phyloP scores from a whole-genome alignment of 768 basidiomycete species.

The Pisolithus albus region DNA sequence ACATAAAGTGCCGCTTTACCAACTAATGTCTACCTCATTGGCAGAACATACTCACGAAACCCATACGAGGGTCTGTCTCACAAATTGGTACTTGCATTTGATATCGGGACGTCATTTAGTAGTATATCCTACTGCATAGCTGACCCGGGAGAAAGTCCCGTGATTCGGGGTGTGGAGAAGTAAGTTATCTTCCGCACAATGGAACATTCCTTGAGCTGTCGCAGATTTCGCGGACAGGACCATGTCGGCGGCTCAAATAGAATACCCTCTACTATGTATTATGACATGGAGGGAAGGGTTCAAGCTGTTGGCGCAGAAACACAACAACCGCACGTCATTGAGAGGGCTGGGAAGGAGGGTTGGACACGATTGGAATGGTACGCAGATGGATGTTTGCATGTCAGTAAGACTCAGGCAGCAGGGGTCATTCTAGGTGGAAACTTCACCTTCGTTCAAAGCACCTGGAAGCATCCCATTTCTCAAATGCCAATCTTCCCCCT shows the following conservation, averaged over 20 bases:
- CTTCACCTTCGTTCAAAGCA: constrained; percentile 29
- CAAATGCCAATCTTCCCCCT: constrained; percentile 23
- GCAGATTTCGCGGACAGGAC: constrained; percentile 34
- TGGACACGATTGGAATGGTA: constrained; percentile 41
- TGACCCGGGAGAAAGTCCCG: constrained; percentile 25
- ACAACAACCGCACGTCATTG: constrained; percentile 23
- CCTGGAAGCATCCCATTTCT: constrained; percentile 15
- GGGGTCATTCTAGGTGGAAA: constrained; percentile 21
- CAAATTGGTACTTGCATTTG: constrained; percentile 29
- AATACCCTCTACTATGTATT: constrained; percentile 41
- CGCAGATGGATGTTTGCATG: not conserved
- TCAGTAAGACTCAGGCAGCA: too few relatives aligned
- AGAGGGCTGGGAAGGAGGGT: constrained; percentile 30
- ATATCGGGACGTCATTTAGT: constrained; percentile 32
- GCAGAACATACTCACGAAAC: constrained; percentile 20
- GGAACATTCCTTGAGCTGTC: constrained; percentile 1
- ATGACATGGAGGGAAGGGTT: constrained; percentile 31
- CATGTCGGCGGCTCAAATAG: constrained; percentile 30
- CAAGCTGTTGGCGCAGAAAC: constrained; percentile 38
- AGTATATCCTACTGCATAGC: constrained; percentile 35
- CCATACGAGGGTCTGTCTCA: constrained; percentile 28
- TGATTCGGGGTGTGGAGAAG: constrained; percentile 19
- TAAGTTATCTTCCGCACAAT: not conserved
- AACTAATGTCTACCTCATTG: too few relatives aligned
- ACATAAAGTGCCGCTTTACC: too few relatives aligned